Evolutionary conservation across 2,329 filamentous ascomycete genomes (phyloP).

Genomic region (Fusarium penzigii): DNA sequence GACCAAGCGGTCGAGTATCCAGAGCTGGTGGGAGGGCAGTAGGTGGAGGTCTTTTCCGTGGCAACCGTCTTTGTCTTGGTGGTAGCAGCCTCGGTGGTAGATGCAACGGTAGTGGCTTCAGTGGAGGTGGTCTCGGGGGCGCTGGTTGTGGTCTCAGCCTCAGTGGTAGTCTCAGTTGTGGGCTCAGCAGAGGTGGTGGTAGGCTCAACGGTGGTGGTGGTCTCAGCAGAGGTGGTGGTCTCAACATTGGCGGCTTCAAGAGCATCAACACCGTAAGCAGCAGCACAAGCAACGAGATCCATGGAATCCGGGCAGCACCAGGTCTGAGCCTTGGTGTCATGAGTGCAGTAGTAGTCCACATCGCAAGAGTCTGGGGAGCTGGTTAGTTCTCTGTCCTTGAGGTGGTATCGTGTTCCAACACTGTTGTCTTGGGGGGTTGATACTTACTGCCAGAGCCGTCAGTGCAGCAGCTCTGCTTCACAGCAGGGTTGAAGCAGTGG

Average conservation of each 20-base stretch:
- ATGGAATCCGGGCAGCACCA: slow-evolving; percentile 62
- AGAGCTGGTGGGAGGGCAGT: slow-evolving; percentile 20
- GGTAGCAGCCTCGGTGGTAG: slow-evolving; percentile 21
- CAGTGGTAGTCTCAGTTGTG: slow-evolving; percentile 17
- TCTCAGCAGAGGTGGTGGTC: slow-evolving; percentile 26
- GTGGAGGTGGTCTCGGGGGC: slow-evolving; percentile 18
- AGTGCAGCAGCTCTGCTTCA: slow-evolving; percentile 58
- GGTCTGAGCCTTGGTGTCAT: slow-evolving; percentile 50
- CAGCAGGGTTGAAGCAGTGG: slow-evolving; percentile 59
- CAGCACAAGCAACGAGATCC: slow-evolving; percentile 56
- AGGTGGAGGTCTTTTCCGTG: slow-evolving; percentile 28
- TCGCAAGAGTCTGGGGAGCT: slow-evolving; percentile 56
- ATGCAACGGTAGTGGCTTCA: slow-evolving; percentile 28
- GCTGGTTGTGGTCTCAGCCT: slow-evolving; percentile 23
- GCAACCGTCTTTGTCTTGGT: slow-evolving; percentile 24
- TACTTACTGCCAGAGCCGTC: slow-evolving; percentile 58
- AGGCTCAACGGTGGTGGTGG: slow-evolving; percentile 29
- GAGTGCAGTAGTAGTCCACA: slow-evolving; percentile 63
- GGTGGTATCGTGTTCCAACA: neutral
- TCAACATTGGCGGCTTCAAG: slow-evolving; percentile 36
- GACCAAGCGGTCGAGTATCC: slow-evolving; percentile 32
- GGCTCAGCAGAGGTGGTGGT: slow-evolving; percentile 21
- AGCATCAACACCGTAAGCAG: slow-evolving; percentile 50
- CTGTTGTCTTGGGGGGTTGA: neutral
- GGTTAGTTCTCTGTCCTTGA: slow-evolving; percentile 13